Percentiles rank a stretch among this genome's conserved stretches.
These are phyloP conservation scores for Fusarium anguioides DNA, from an alignment of 2,329 filamentous ascomycete genomes.

Conservation along the genomic window DNA sequence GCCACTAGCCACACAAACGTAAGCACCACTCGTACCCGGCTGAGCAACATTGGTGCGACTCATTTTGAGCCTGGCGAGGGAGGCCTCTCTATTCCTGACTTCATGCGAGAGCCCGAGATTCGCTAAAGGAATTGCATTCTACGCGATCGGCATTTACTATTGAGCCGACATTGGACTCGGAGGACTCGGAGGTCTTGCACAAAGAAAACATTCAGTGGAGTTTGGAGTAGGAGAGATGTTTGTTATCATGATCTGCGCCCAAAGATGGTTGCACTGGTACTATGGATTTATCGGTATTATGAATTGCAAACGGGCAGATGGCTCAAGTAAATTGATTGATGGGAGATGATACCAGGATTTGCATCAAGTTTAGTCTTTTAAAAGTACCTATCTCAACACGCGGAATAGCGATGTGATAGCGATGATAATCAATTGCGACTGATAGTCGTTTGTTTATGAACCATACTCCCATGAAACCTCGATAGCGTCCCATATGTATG, in stretches of 20 bases:
- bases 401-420: neutral
- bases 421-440: conserved; percentile 6
- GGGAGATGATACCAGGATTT: conserved; percentile 25
- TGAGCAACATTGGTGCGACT: conserved; percentile 47
- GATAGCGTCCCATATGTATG: neutral
- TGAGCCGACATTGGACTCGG: neutral
- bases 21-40: conserved; percentile 25
- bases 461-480: neutral
- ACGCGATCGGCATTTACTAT: neutral
- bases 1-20: conserved; percentile 20
- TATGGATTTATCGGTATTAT: neutral
- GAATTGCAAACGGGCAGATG: conserved; percentile 7
- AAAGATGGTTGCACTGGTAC: neutral
- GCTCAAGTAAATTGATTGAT: conserved; percentile 21
- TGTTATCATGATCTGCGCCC: conserved; percentile 13
- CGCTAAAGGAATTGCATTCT: conserved; percentile 43
- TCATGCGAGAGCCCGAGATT: conserved; percentile 58
- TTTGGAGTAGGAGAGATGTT: conserved; percentile 25
- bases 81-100: conserved; percentile 53
- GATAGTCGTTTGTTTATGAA: conserved; percentile 7
- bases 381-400: neutral
- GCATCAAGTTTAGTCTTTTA: neutral
- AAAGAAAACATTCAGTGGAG: conserved; percentile 5
- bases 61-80: conserved; percentile 50
- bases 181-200: neutral